phyloP scores from a whole-genome alignment of 1,284 basidiomycete species.

The Sanghuangporus sanghuang region DNA sequence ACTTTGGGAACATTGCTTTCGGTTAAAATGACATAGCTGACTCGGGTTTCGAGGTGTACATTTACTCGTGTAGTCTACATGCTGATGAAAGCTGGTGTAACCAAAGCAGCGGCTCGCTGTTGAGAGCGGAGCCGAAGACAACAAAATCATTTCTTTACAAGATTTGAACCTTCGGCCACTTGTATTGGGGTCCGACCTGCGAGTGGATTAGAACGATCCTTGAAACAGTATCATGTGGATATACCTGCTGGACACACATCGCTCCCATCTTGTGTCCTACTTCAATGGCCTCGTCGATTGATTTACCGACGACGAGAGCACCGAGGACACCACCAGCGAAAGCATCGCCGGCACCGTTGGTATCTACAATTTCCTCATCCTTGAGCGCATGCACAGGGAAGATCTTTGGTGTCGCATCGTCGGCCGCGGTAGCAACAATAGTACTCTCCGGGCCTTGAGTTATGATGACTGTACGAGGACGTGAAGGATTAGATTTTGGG shows the following conservation, averaged over 20 bases:
- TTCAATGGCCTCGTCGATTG: constrained; percentile 73
- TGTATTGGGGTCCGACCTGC: constrained; percentile 72
- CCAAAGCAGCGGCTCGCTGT: constrained; percentile 13
- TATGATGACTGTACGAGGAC: constrained; percentile 83
- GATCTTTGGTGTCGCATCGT: constrained; percentile 48
- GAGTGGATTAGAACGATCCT: constrained; percentile 1
- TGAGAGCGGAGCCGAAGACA: constrained; percentile 11
- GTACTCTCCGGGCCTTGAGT: constrained; percentile 88
- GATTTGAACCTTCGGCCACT: constrained; percentile 72
- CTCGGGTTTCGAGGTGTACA: constrained; percentile 1
- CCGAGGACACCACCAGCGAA: constrained; percentile 98
- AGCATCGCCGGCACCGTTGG: constrained; percentile 98
- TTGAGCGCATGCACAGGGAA: constrained; percentile 63
- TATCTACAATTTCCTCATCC: constrained; percentile 84
- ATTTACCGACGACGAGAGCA: constrained; percentile 79
- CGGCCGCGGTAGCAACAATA: constrained; percentile 65
- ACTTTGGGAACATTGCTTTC: background rate
- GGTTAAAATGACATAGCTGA: background rate
- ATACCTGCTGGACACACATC: constrained; percentile 85
- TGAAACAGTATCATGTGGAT: constrained; percentile 22
- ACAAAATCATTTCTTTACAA: constrained; percentile 33
- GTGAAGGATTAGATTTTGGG: constrained; percentile 66
- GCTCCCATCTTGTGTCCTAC: constrained; percentile 87
- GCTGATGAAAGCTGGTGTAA: constrained; percentile 15
- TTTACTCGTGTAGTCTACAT: constrained; percentile 2